Evolutionary conservation across 345 rosid genomes (phyloP), one percentile per base, ranked within the genome.

Genomic region (Salix udensis): DNA sequence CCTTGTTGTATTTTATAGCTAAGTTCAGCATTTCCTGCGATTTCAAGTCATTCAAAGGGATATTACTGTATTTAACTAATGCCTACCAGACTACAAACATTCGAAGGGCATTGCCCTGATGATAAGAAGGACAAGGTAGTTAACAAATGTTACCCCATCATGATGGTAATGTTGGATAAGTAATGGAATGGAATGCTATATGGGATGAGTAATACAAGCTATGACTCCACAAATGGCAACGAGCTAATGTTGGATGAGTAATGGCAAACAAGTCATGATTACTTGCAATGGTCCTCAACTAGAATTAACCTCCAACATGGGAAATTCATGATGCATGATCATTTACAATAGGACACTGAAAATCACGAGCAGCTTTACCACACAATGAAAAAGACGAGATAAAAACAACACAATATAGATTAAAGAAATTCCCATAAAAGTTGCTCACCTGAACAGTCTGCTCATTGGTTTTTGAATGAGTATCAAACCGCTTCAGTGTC

Each of bases 1-100:
- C 98, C 87, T 96, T 96, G 84, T 93, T 93, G 83, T 96, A 94
- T 77, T 96, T 96, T 36, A 82, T 74, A 46, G 98, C 98, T 68
- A 92, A 83, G 78, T 40, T 88, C 66, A 92, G 85, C 99, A 96
- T 94, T 85, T 96, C 98, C 99, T 93, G 94, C 36, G 76, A 74
- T 21, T 55, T n/a, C 68, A 68, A 71, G 3, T 52, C 5, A 39
- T 55, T 7, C 44, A 67, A 61, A 55, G 23, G 62, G 26, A 23
- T 31, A 65, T 60, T 31, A n/a, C 37, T 28, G n/a, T 21, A 55
- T 58, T 61, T 21, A 39, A 53, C 13, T 14, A 15, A 19, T 15
- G 18, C 14, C 30, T 28, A 46, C 21, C 76, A 34, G 26, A 19
- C 24, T 23, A 4, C 18, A 61, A 4, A 26, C 34, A 68, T 40